Base-by-base conservation (phyloP, 2,329 filamentous ascomycete species). In the Xylariaceae sp. region DNA sequence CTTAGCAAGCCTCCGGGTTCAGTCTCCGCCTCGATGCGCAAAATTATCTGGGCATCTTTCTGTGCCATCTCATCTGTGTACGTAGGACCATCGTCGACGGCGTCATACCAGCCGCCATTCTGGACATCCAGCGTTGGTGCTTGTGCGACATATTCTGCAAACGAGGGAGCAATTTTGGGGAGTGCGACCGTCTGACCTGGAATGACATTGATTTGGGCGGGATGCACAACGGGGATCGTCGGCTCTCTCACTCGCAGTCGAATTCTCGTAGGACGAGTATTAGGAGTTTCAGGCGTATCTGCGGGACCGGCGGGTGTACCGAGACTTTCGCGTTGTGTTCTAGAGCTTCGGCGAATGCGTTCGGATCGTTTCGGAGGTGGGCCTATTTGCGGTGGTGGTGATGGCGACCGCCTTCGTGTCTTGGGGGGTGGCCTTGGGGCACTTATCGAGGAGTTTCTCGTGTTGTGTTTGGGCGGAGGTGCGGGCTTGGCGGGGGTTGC, bases 1-100 rank as follows among this genome's bases (percentile, higher is more conserved):
- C 86, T 90, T 27, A 96, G 75, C 4, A 90, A 66, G 2, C 90
- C 89, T 14, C 90, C 91, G 5, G 84, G 81, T 60, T 88, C 76
- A 3, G 83, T 82, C 55, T 90, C 91, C 42, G 83, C 72, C 57
- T 90, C 82, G 27, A 96, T 82, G 31, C 82, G 81, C 49, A 82
- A 58, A 15, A 94, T 80, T n/a, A 83, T 70, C 14, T 71, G 70
- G 1, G 89, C 90, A 68, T 96, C 90, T 46, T 78, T 76, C 40
- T 71, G 65, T 2, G 85, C 84, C 62, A 81, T 76, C 46, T 86
- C 81, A 11, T 82, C 74, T 1, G 83, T 85, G 57, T 80, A 80
- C 14, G 68, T 65, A 1, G 75, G 73, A 0, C 75, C 78, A 70
- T 85, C 79, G 48, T 86, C 81, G 2, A 73, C 68, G 3, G 71